Percentiles rank a stretch among this genome's conserved stretches.
phyloP scores from a whole-genome alignment of 1,284 basidiomycete species.

The Sphaerobolus stellatus region DNA sequence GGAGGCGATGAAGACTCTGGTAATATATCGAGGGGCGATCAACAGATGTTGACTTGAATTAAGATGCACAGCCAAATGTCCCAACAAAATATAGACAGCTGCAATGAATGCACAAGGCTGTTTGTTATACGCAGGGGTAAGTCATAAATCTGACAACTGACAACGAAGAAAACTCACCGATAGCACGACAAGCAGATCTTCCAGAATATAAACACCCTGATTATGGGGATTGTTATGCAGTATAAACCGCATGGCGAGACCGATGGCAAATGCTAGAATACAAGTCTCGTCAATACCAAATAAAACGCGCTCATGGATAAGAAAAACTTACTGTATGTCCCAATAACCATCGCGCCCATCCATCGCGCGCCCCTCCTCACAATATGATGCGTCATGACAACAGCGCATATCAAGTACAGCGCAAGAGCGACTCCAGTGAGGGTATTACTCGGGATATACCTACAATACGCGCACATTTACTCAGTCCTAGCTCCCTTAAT shows the following conservation, averaged over 20 bases:
- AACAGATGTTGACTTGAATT: constrained; percentile 52
- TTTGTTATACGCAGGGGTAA: too few relatives aligned
- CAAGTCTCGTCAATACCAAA: too few relatives aligned
- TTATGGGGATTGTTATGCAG: constrained; percentile 21
- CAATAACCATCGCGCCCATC: constrained; percentile 24
- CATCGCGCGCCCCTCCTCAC: constrained; percentile 20
- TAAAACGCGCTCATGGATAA: too few relatives aligned
- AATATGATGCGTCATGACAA: constrained; percentile 25
- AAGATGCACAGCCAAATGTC: constrained; percentile 56
- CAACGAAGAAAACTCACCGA: constrained; percentile 23
- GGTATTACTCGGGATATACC: constrained; percentile 29
- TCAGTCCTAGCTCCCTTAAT: too few relatives aligned
- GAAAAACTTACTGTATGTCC: constrained; percentile 21
- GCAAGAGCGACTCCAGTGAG: constrained; percentile 23
- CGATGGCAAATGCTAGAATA: not conserved
- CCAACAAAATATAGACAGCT: constrained; percentile 67
- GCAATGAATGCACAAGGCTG: constrained; percentile 78
- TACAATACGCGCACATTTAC: constrained; percentile 5
- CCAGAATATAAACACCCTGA: constrained; percentile 25
- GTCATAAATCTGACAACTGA: too few relatives aligned
- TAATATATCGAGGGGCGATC: constrained; percentile 52
- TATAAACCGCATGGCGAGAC: not conserved
- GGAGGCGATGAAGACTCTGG: constrained; percentile 50
- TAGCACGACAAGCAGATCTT: constrained; percentile 32
- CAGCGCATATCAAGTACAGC: constrained; percentile 26